Conservation (phyloP, 805 yeast genomes). For the Candida incommunis region DNA sequence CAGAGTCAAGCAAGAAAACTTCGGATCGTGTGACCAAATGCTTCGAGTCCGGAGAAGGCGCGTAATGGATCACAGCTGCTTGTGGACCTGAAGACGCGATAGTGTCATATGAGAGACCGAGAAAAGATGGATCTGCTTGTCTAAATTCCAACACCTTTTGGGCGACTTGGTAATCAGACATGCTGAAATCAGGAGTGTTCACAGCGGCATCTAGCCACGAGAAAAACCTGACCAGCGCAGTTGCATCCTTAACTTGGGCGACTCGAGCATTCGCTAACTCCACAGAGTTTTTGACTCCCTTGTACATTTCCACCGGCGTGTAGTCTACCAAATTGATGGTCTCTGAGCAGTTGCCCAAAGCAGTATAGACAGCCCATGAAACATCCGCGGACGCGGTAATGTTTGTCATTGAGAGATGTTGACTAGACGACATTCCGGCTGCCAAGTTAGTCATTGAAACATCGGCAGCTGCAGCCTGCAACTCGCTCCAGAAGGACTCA, state of each 20-base stretch:
- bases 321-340: slow-evolving; percentile 27
- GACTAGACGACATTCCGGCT: not conserved
- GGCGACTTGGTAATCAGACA: slow-evolving; percentile 48
- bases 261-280: slow-evolving; percentile 59
- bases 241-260: slow-evolving; percentile 78
- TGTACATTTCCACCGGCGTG: slow-evolving; percentile 53
- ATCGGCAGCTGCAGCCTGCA: slow-evolving; percentile 18
- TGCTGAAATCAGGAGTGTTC: slow-evolving; percentile 20
- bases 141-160: slow-evolving; percentile 35
- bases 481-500: slow-evolving; percentile 41
- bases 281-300: slow-evolving; percentile 57
- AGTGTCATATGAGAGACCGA: slow-evolving; percentile 58
- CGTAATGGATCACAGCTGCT: slow-evolving; percentile 65
- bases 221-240: slow-evolving; percentile 56
- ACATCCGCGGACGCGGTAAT: slow-evolving; percentile 41
- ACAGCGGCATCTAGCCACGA: slow-evolving; percentile 71
- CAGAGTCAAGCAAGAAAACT: slow-evolving; percentile 73
- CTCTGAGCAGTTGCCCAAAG: slow-evolving; percentile 29
- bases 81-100: slow-evolving; percentile 65
- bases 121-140: slow-evolving; percentile 21
- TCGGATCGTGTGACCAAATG: slow-evolving; percentile 50
- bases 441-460: slow-evolving; percentile 4
- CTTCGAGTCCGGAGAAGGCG: slow-evolving; percentile 42
- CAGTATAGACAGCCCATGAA: slow-evolving; percentile 54
- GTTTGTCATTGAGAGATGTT: slow-evolving; percentile 18